Evolutionary conservation across 2,329 filamentous ascomycete species (phyloP), one percentile per base, ranked within the genome.

Genomic region (Clonostachys rosea): DNA sequence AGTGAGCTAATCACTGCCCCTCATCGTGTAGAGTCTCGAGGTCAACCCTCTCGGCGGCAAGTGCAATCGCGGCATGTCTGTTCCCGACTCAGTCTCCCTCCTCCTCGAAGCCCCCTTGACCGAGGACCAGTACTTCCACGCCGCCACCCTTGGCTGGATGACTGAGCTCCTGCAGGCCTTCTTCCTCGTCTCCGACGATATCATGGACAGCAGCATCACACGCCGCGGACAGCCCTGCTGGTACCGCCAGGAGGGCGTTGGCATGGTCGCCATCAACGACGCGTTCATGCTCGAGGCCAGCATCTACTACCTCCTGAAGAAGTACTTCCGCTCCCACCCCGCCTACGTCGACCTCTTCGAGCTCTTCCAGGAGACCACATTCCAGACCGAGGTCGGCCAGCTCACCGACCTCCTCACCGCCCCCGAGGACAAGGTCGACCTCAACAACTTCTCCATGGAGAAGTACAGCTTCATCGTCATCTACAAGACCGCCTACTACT

Each of bases 401-500:
- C 77, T 91, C 47, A 95, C 91, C 68, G 94, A 99, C 68, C 78
- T 99, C 54, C 83, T 97, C 65, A 99, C 94, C 42, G 94, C 94
- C 36, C 94, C 94, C 40, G 94, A 99, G 73, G 91, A 96, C 67
- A 43, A 43, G 44, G 44, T 46, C 43, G 43, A 49, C 44, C 84
- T 99, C 54, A 78, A 89, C 78, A 96, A 96, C 76, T 99, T 99
- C 79, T 91, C 84, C 68, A 78, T 96, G 69, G 81, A 91, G 52
- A 99, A 96, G 79, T 96, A 96, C 78, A 84, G 78, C 60, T 99
- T 97, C 79, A 99, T 99, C 63, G 94, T 99, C 73, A 89, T 95
- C 71, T 97, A 95, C 84, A 99, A 99, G 84, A 99, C 94, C 20
- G 91, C 94, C 45, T 99, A 95, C 78, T 99, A 99, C 79, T 95